Conservation (phyloP, 2,329 filamentous ascomycete genomes). For the Gnomoniopsis sp. region DNA sequence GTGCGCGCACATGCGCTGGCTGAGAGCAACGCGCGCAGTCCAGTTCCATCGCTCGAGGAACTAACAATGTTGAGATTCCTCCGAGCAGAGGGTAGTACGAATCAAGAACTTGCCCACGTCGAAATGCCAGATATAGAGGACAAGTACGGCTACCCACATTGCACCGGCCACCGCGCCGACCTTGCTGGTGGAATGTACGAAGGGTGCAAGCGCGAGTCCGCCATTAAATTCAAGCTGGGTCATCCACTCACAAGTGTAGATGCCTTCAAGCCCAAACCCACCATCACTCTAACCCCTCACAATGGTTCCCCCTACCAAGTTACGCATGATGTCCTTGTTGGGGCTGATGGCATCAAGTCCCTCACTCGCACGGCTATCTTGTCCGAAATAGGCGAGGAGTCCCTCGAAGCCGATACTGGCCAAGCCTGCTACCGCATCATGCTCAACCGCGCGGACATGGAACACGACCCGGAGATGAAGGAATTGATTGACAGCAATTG, state of each 20-base stretch:
- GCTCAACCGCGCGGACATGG: conserved; percentile 63
- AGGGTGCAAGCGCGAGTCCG: conserved; percentile 60
- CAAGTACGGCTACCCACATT: conserved; percentile 73
- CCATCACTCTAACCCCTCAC: conserved; percentile 57
- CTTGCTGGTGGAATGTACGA: conserved; percentile 67
- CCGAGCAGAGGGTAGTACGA: conserved; percentile 58
- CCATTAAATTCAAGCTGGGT: conserved; percentile 67
- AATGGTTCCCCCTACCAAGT: conserved; percentile 51
- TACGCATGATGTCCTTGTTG: conserved; percentile 51
- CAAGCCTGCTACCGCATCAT: conserved; percentile 80
- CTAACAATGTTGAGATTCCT: background rate
- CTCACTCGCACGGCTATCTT: conserved; percentile 51
- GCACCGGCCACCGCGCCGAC: conserved; percentile 73
- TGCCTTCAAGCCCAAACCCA: conserved; percentile 56
- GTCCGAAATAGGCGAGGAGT: conserved; percentile 43
- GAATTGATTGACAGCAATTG: conserved; percentile 64
- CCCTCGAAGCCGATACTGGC: conserved; percentile 63
- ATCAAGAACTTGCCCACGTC: conserved; percentile 69
- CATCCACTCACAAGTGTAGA: conserved; percentile 53
- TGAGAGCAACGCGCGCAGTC: background rate
- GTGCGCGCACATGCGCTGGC: conserved; percentile 19
- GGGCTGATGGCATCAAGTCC: conserved; percentile 55
- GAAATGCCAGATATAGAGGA: conserved; percentile 63
- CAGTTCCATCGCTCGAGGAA: background rate
- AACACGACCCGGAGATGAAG: conserved; percentile 62